phyloP scores from a whole-genome alignment of 495 filamentous ascomycete genomes.

The Tetracladium setigerum region DNA sequence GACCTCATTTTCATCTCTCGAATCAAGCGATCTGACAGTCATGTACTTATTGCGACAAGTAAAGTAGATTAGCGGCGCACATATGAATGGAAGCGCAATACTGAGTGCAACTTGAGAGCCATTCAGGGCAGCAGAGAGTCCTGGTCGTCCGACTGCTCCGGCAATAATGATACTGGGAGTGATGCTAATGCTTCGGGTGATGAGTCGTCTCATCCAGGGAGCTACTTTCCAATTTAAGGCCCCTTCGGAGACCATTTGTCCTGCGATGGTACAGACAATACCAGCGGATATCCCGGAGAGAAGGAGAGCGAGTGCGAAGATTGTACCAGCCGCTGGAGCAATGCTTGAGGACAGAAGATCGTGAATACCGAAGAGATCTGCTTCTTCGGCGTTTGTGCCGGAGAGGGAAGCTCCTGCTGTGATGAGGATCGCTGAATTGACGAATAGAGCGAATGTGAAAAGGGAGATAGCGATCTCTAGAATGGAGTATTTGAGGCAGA shows the following conservation, averaged over 20 bases:
- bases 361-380: slow-evolving; percentile 80
- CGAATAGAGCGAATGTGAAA: slow-evolving; percentile 90
- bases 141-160: slow-evolving; percentile 63
- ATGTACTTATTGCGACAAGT: slow-evolving; percentile 78
- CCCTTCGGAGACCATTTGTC: slow-evolving; percentile 52
- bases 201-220: slow-evolving; percentile 42
- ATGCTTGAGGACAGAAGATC: slow-evolving; percentile 61
- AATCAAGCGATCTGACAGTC: slow-evolving; percentile 47
- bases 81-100: slow-evolving; percentile 73
- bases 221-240: slow-evolving; percentile 40
- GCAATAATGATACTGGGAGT: slow-evolving; percentile 78
- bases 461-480: slow-evolving; percentile 66
- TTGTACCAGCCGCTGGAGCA: slow-evolving; percentile 54
- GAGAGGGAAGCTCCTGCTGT: slow-evolving; percentile 77
- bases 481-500: slow-evolving; percentile 76
- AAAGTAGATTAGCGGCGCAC: slow-evolving; percentile 80
- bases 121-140: slow-evolving; percentile 65
- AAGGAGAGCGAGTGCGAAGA: slow-evolving; percentile 48
- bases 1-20: slow-evolving; percentile 25
- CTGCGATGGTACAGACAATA: slow-evolving; percentile 52
- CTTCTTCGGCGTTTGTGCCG: slow-evolving; percentile 44
- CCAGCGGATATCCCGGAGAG: slow-evolving; percentile 46
- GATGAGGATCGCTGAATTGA: slow-evolving; percentile 87
- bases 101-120: slow-evolving; percentile 75
- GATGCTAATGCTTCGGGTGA: slow-evolving; percentile 64